These are phyloP conservation scores for Strigomonas galati DNA, from an alignment of 208 protist genomes.

Conservation along the genomic window DNA sequence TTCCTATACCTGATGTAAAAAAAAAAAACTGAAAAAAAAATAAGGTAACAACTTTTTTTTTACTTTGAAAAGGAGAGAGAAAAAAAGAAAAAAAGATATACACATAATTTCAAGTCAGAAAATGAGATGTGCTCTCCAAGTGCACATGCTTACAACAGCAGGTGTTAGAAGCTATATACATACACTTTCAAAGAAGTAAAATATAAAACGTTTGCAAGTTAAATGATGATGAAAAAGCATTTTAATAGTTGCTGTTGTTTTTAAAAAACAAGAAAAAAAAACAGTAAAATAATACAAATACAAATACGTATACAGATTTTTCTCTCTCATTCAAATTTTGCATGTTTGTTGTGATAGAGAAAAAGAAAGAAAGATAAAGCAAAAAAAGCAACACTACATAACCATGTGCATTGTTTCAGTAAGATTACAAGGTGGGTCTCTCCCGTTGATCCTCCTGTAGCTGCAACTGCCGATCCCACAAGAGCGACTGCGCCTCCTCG, in stretches of 20 bases:
- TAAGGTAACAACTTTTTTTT: not conserved
- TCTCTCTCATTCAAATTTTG: not conserved
- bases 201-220: not conserved
- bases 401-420: too few relatives aligned
- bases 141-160: too few relatives aligned
- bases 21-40: not conserved
- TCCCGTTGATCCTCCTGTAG: slow-evolving; percentile 1
- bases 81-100: slow-evolving; percentile 3
- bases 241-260: not conserved
- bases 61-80: slow-evolving; percentile 1
- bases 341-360: not conserved
- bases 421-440: not conserved
- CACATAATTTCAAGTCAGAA: too few relatives aligned
- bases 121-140: too few relatives aligned
- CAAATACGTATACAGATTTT: not conserved
- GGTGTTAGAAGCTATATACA: not conserved
- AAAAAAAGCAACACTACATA: slow-evolving; percentile 11
- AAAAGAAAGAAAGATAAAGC: not conserved
- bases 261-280: not conserved
- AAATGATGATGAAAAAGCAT: not conserved
- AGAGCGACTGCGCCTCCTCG: slow-evolving; percentile 43
- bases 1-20: slow-evolving; percentile 1
- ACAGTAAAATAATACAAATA: slow-evolving; percentile 1
- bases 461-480: slow-evolving; percentile 38
- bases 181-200: too few relatives aligned